Evolutionary conservation across 2,329 filamentous ascomycete species (phyloP), one percentile per base, ranked within the genome.

Genomic region (Colletotrichum karsti): DNA sequence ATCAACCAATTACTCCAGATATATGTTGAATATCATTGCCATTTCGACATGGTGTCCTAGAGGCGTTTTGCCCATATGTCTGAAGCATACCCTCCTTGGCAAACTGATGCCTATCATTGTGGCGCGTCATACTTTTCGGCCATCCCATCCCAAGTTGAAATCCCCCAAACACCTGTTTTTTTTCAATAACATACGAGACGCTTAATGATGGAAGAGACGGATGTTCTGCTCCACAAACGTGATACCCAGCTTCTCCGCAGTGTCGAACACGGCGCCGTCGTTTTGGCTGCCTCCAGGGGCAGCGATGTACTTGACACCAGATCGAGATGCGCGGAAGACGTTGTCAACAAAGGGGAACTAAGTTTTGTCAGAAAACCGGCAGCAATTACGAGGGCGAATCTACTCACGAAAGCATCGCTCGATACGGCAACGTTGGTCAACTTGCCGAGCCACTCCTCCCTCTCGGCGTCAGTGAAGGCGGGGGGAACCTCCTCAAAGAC

Each of bases 301-400:
- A 61, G 96, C 95, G 76, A 98, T 93, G 84, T 97, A 99, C 85
- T 97, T 98, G 77, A 90, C 94, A 55, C 96, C 96, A 22, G 94
- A 97, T 75, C 94, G 89, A 70, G 90, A 90, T 57, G 94, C 93
- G 73, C 96, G 91, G 89, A 97, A 98, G 72, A 99, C 92, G 76
- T 99, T 99, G 86, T 99, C 96, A 76, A 94, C 93, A 83, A 99
- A 99, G 73, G 96, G 96, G 90, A 99, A 99, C 93, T 94, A 67
- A 7, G 46, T 4, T 3, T 7, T 28, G 71, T 80, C 73, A 79
- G 77, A 46, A 67, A 15, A 26, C 26, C 59, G 44, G n/a, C 39
- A 28, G 7, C 7, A 4, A 41, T 15, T 22, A 30, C 9, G 46
- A 37, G 22, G 8, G 35, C 24, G 51, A 44, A 41, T 54, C n/a